Percentiles rank a stretch among this genome's conserved stretches.
These are phyloP conservation scores for Blastocystis sp. DNA, from an alignment of 352 stramenopile species.

Conservation along the genomic window DNA sequence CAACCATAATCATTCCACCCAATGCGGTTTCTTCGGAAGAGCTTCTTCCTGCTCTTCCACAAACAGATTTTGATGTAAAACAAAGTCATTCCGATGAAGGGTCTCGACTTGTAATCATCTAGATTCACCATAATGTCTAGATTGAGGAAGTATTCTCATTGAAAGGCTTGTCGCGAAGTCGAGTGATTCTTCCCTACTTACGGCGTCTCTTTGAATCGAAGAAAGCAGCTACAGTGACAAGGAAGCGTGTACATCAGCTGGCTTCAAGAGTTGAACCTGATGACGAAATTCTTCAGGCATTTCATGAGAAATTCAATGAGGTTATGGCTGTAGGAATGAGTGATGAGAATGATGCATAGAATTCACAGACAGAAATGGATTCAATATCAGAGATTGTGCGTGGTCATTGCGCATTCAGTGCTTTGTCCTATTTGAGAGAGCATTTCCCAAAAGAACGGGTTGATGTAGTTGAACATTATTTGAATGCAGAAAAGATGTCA, in stretches of 20 bases:
- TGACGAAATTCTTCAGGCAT: slow-evolving; percentile 12
- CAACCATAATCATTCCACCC: background rate
- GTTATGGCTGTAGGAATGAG: background rate
- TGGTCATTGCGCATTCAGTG: background rate
- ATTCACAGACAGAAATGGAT: background rate
- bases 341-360: background rate
- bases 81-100: background rate
- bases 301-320: slow-evolving; percentile 19
- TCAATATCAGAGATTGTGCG: background rate
- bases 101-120: background rate
- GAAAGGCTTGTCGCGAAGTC: background rate
- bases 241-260: background rate
- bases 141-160: background rate
- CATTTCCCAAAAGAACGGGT: slow-evolving; percentile 45
- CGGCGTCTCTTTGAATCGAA: slow-evolving; percentile 29
- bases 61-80: background rate
- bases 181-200: slow-evolving; percentile 34
- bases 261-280: background rate
- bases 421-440: background rate
- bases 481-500: background rate
- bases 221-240: slow-evolving; percentile 20
- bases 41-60: background rate
- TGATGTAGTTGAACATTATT: slow-evolving; percentile 34
- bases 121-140: background rate
- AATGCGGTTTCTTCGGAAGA: background rate